A percentile compares a stretch with the other conserved stretches of the same genome.
These are phyloP conservation scores for Hibiscus mutabilis DNA, from an alignment of 345 rosid species.

Conservation along the genomic window DNA sequence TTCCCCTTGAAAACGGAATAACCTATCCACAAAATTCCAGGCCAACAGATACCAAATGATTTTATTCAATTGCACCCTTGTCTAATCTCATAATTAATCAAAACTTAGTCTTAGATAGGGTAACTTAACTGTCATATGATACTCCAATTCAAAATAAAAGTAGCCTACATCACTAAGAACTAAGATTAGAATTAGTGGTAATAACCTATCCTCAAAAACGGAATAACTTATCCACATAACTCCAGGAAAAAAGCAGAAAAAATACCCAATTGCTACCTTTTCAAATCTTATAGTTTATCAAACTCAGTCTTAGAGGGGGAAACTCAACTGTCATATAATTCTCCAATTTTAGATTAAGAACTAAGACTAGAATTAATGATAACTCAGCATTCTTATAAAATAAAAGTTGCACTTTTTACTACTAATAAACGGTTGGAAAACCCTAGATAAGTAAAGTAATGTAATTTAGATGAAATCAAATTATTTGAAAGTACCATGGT, in stretches of 20 bases:
- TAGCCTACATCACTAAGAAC: not conserved
- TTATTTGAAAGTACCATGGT: slow-evolving; percentile 41
- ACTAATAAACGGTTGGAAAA: slow-evolving; percentile 3
- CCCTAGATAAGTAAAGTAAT: not conserved
- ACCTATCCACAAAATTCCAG: slow-evolving; percentile 38
- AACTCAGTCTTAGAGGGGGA: too few relatives aligned
- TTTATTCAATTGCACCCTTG: not conserved
- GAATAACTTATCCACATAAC: too few relatives aligned
- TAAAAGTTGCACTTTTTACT: not conserved
- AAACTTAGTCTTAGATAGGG: not conserved
- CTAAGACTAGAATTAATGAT: not conserved
- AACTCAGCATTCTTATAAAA: not conserved
- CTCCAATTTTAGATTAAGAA: not conserved
- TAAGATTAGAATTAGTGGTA: too few relatives aligned
- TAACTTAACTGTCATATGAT: not conserved
- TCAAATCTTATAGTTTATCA: too few relatives aligned
- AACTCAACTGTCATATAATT: too few relatives aligned
- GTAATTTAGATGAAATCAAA: not conserved
- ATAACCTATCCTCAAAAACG: too few relatives aligned
- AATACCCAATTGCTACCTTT: too few relatives aligned
- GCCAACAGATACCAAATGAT: not conserved
- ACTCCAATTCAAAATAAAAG: not conserved
- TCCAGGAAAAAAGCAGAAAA: too few relatives aligned
- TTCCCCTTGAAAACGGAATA: slow-evolving; percentile 63
- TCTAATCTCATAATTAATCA: not conserved